These are phyloP conservation scores for Leccinum imitatum DNA, from an alignment of 768 basidiomycete genomes.

Conservation along the genomic window DNA sequence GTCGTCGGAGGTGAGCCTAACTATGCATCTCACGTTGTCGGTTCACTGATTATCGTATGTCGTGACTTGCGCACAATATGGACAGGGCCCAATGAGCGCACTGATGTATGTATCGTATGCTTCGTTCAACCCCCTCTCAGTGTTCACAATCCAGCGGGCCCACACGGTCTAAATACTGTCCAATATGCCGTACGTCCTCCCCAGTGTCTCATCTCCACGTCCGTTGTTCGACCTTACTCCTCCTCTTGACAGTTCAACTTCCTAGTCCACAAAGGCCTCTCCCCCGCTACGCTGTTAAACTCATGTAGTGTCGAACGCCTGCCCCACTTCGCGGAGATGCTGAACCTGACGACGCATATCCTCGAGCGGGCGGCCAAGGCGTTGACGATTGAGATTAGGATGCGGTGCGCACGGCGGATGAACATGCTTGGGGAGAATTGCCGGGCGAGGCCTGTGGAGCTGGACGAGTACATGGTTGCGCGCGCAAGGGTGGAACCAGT, in stretches of 20 bases:
- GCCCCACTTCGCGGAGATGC: too few species aligned
- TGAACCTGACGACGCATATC: constrained; percentile 30
- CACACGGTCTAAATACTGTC: constrained; percentile 39
- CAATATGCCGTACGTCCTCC: constrained; percentile 37
- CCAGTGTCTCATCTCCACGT: background rate
- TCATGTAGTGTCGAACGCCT: too few species aligned
- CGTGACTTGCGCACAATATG: constrained; percentile 12
- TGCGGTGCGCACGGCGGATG: background rate
- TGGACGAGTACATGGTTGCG: constrained; percentile 32
- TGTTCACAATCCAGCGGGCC: constrained; percentile 23
- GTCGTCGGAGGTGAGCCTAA: constrained; percentile 40
- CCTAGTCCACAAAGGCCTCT: too few species aligned
- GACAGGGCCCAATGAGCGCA: constrained; percentile 44
- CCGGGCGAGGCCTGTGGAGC: constrained; percentile 34
- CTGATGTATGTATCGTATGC: background rate
- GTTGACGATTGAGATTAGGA: background rate
- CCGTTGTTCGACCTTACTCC: too few species aligned
- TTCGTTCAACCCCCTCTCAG: constrained; percentile 1
- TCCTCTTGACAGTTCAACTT: too few species aligned
- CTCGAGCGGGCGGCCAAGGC: background rate
- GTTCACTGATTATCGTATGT: background rate
- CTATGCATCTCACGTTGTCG: background rate
- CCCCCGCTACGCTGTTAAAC: too few species aligned
- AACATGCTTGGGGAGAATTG: constrained; percentile 36
- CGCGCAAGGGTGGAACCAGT: too few species aligned